Base-by-base conservation (phyloP, 192 early-diverging fungal species). In the Umbelopsis ramanniana region DNA sequence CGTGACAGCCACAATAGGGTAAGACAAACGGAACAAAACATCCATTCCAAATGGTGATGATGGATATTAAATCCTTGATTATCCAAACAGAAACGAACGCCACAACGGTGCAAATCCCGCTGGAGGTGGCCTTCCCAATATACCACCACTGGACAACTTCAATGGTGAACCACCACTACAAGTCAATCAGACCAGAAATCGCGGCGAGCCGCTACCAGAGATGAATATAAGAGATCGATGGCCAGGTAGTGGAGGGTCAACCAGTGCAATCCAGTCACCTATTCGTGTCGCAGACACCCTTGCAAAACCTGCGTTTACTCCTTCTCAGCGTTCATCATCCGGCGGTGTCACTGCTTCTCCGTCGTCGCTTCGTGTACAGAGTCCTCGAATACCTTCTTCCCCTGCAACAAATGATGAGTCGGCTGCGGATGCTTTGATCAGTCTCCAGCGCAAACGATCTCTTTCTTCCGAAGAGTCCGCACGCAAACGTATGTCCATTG, bases 131-230 rank as follows among this genome's bases (percentile, higher is more conserved):
- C 17, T 63, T 17, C 57, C 57, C 33, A 63, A 63, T 63, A 63
- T 63, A 63, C 57, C 57, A n/a, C 57, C 57, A 29, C 26, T 63
- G 57, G 57, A 63, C 26, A 63, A 63, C 26, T 63, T 37, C 26
- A 63, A 63, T 63, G 26, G 17, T 35, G 57, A 63, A 19, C 57
- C 33, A 63, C 29, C 57, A 37, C 33, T 29, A 35, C 48, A 50
- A 17, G 40, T 43, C 6, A 43, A 50, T 17, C 48, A 17, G 48
- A 6, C 48, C 5, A 50, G 48, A 50, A 50, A 50, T 19, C 48
- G 48, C 15, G n/a, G 9, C 48, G 33, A 63, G 17, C 57, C 57
- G 17, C n/a, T 63, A 37, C 57, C 57, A 29, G 57, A 63, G 7
- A 63, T 63, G 57, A 63, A 63, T 37, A 63, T 35, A 17, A 50